Evolutionary conservation across 2,329 filamentous ascomycete genomes (phyloP).

Genomic region (Phaeophleospora eucalypticola): DNA sequence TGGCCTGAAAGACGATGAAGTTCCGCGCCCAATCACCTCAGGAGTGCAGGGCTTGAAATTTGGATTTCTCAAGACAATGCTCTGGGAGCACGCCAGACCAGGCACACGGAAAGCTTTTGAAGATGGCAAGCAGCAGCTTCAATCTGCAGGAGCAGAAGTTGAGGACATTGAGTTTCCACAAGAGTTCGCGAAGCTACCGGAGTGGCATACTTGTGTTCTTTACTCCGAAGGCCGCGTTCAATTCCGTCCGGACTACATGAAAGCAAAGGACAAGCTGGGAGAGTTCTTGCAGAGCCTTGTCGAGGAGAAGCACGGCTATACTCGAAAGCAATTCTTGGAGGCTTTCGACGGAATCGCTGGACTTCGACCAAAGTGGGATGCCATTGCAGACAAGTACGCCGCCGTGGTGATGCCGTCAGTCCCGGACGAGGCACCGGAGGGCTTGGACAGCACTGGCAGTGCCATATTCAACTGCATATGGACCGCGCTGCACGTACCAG

Average conservation of each 20-base stretch:
- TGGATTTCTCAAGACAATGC: constrained; percentile 51
- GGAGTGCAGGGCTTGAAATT: constrained; percentile 49
- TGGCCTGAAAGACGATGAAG: constrained; percentile 49
- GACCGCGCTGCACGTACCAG: constrained; percentile 54
- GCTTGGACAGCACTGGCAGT: constrained; percentile 52
- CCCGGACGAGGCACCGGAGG: constrained; percentile 56
- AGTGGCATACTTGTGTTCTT: constrained; percentile 53
- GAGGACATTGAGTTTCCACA: constrained; percentile 53
- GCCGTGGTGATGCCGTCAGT: constrained; percentile 58
- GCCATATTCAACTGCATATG: constrained; percentile 38
- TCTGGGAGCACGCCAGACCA: constrained; percentile 45
- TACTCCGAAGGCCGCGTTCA: constrained; percentile 50
- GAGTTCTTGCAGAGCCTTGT: constrained; percentile 46
- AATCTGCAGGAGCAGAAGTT: constrained; percentile 50
- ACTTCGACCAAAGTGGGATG: constrained; percentile 56
- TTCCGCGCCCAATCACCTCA: constrained; percentile 20
- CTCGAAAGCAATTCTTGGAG: constrained; percentile 47
- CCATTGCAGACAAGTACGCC: constrained; percentile 49
- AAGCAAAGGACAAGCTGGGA: constrained; percentile 47
- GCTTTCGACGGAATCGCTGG: constrained; percentile 55
- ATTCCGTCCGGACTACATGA: constrained; percentile 53
- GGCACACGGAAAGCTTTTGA: constrained; percentile 36
- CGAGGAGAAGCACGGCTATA: constrained; percentile 44
- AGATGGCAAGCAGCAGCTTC: constrained; percentile 33
- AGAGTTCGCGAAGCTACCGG: constrained; percentile 46